Evolutionary conservation across 192 early-diverging fungal genomes (phyloP), one percentile per base, ranked within the genome.

Genomic region (Dissophora globulifera): DNA sequence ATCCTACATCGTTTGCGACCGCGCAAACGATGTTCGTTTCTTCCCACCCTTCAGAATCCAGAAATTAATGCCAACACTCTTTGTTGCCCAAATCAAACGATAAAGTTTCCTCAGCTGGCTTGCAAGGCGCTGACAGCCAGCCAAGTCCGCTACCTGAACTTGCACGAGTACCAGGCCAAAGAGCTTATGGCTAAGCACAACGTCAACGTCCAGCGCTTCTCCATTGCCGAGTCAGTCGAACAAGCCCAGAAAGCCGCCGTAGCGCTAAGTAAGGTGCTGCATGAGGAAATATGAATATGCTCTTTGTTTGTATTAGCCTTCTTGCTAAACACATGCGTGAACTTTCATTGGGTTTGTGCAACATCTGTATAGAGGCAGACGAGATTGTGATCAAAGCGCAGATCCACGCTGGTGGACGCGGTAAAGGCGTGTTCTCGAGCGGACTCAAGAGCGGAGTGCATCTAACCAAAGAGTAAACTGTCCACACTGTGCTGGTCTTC

Each of bases 151-250:
- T 48, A 61, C 50, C 22, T 76, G 33, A 66, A 76, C 63, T 27
- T 76, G 33, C 71, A 76, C 33, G 71, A 76, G 43, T 76, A 76
- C 45, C 71, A 76, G 56, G 58, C 71, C 31, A 76, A 76, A 48
- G 62, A 76, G 8, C 29, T 76, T 41, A 76, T 76, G 62, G 55
- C 63, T 17, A 76, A 76, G 26, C 57, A 76, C 25, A 76, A 67
- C 32, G 30, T 76, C 22, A 76, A 76, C 25, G 63, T 76, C 33
- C 71, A 76, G 29, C 71, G 71, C 6, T 76, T 76, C 30, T 55
- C 57, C 11, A 61, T 76, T 49, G 62, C 60, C 16, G 71, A 76
- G 29, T 41, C 71, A 6, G 33, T 66, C 6, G 71, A 76, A 8
- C 71, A 76, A 12, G 62, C 71, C 1, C 40, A 76, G 42, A 76